A percentile compares a stretch with the other conserved stretches of the same genome.
These are phyloP conservation scores for Cladosporium halotolerans DNA, from an alignment of 2,329 filamentous ascomycete genomes.

Conservation along the genomic window DNA sequence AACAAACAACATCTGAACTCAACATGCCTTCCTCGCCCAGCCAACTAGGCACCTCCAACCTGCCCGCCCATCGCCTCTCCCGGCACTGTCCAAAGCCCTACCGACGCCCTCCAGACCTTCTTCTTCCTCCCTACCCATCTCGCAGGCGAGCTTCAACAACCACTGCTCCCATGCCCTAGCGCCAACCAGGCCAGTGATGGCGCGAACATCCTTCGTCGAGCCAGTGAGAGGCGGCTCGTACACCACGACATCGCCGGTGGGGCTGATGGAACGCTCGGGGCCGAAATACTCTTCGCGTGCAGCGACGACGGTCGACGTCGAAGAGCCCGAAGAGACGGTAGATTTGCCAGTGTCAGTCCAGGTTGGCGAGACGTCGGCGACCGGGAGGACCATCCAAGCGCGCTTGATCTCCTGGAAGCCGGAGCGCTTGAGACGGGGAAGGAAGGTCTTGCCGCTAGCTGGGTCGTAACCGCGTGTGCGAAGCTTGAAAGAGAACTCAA, in stretches of 20 bases:
- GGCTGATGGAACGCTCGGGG: constrained; percentile 32
- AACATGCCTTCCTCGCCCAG: constrained; percentile 47
- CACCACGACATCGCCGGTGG: constrained; percentile 23
- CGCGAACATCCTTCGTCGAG: constrained; percentile 30
- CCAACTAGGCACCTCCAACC: constrained; percentile 57
- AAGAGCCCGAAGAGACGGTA: constrained; percentile 4
- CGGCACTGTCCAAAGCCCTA: constrained; percentile 54
- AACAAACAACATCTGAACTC: background rate
- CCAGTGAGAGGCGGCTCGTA: constrained; percentile 30
- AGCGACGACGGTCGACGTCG: constrained; percentile 1
- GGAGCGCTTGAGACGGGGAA: constrained; percentile 64
- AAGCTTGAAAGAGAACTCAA: constrained; percentile 87
- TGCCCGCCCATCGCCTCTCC: constrained; percentile 39
- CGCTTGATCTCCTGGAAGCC: constrained; percentile 78
- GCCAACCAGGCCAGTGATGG: constrained; percentile 72
- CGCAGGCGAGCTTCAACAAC: constrained; percentile 80
- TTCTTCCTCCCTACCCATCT: constrained; percentile 64
- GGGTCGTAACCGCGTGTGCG: constrained; percentile 88
- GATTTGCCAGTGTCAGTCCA: constrained; percentile 30
- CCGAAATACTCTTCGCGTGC: constrained; percentile 9
- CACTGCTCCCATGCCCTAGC: constrained; percentile 95
- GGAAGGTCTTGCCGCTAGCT: constrained; percentile 71
- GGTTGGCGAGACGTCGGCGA: constrained; percentile 47
- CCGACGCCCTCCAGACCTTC: constrained; percentile 51
- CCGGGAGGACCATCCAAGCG: constrained; percentile 82